These are phyloP conservation scores for Parachaetomium inaequale DNA, from an alignment of 495 filamentous ascomycete species.

Conservation along the genomic window DNA sequence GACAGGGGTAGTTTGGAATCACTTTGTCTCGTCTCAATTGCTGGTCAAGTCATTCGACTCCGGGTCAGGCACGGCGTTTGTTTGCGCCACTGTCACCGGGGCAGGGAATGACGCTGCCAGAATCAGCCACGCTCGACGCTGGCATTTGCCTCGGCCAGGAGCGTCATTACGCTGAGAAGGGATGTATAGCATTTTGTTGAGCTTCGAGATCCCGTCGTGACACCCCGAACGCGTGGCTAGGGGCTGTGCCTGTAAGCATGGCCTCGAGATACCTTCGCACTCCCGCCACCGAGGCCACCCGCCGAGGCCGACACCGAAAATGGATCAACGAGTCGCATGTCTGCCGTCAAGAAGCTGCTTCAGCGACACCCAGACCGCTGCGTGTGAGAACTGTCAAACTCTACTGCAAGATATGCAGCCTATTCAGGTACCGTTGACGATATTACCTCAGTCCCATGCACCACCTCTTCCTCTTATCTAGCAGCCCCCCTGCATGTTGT, in stretches of 20 bases:
- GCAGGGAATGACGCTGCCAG: too few relatives aligned
- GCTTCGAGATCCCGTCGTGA: too few relatives aligned
- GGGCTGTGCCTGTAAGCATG: background rate
- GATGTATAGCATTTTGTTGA: too few relatives aligned
- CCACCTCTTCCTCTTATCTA: background rate
- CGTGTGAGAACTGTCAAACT: background rate
- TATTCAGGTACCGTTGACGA: background rate
- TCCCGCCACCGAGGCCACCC: background rate
- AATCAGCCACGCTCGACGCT: too few relatives aligned
- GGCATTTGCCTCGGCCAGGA: too few relatives aligned
- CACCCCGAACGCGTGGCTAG: background rate
- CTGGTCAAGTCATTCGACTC: background rate
- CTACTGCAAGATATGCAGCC: slow-evolving; percentile 3
- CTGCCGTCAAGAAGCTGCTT: background rate
- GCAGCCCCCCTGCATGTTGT: background rate
- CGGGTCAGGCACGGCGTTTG: too few relatives aligned
- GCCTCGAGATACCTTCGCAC: background rate
- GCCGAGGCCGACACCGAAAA: background rate
- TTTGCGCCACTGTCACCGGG: too few relatives aligned
- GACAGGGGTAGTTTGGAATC: background rate
- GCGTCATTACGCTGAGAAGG: too few relatives aligned
- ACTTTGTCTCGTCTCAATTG: background rate
- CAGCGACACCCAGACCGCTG: too few relatives aligned
- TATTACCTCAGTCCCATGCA: slow-evolving; percentile 2
- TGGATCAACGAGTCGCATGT: background rate